A percentile compares a stretch with the other conserved stretches of the same genome.
phyloP scores from a whole-genome alignment of 2,329 filamentous ascomycete species.

The Colletotrichum sublineola region DNA sequence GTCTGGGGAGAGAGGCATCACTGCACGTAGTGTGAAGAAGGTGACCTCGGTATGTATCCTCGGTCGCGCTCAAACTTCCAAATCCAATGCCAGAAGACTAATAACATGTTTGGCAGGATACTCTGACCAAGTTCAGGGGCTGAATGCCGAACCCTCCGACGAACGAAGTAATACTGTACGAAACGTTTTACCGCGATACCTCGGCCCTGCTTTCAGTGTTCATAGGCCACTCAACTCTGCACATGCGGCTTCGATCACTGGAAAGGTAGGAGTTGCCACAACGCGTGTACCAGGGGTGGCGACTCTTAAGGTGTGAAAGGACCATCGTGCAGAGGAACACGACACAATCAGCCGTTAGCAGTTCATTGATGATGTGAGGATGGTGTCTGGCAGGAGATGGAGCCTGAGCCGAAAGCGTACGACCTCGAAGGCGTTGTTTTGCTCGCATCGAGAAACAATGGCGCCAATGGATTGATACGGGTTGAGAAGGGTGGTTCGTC shows the following conservation, averaged over 20 bases:
- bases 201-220: background rate
- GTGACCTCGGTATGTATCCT: constrained; percentile 75
- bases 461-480: background rate
- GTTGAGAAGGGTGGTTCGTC: background rate
- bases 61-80: constrained; percentile 2
- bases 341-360: background rate
- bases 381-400: background rate
- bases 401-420: background rate
- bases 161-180: background rate
- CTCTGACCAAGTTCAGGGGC: constrained; percentile 77
- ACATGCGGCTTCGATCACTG: background rate
- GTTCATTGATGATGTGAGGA: background rate
- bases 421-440: background rate
- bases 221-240: background rate
- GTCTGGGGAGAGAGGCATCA: constrained; percentile 78
- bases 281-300: background rate
- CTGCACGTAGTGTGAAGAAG: constrained; percentile 81
- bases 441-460: background rate
- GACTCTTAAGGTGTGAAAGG: background rate
- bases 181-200: background rate
- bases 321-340: background rate
- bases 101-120: constrained; percentile 61
- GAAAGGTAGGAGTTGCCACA: background rate
- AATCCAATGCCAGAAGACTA: background rate
- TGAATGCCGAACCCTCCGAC: constrained; percentile 6